phyloP scores from a whole-genome alignment of 495 filamentous ascomycete species.

The Filosporella fistucella region DNA sequence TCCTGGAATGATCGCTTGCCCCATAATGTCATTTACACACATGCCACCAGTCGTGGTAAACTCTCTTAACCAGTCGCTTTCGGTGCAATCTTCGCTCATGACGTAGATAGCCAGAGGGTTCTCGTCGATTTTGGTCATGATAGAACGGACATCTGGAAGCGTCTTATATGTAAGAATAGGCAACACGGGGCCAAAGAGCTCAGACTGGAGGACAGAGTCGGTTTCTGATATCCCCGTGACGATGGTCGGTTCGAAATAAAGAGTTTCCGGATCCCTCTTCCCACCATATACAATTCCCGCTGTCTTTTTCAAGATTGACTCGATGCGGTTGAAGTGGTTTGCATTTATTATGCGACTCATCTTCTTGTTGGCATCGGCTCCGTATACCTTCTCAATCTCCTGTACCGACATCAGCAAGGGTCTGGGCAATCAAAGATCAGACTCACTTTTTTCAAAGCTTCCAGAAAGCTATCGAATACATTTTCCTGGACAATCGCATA shows the following conservation, averaged over 20 bases:
- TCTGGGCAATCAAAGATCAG: conserved; percentile 49
- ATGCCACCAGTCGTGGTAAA: neutral
- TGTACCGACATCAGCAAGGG: no score
- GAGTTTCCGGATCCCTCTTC: neutral
- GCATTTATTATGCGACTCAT: conserved; percentile 47
- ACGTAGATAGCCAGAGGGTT: conserved; percentile 66
- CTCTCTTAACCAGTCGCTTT: neutral
- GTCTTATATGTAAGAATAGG: conserved; percentile 45
- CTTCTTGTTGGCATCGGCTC: neutral
- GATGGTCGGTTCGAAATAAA: conserved; percentile 51
- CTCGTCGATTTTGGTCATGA: conserved; percentile 54
- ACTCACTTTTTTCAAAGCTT: conserved; percentile 54
- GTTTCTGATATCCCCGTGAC: conserved; percentile 50
- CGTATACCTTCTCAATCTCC: no score
- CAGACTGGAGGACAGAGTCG: conserved; percentile 40
- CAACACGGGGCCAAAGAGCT: conserved; percentile 44
- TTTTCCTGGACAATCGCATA: conserved; percentile 61
- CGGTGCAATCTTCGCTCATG: neutral
- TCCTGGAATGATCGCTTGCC: conserved; percentile 55
- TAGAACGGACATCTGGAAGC: conserved; percentile 57
- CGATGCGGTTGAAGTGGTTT: conserved; percentile 56
- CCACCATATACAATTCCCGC: conserved; percentile 5
- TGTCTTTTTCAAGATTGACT: conserved; percentile 55
- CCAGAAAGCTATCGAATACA: conserved; percentile 51
- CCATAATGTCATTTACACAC: neutral